Conservation (phyloP, 768 basidiomycete species). For the Hypholoma fasciculare region DNA sequence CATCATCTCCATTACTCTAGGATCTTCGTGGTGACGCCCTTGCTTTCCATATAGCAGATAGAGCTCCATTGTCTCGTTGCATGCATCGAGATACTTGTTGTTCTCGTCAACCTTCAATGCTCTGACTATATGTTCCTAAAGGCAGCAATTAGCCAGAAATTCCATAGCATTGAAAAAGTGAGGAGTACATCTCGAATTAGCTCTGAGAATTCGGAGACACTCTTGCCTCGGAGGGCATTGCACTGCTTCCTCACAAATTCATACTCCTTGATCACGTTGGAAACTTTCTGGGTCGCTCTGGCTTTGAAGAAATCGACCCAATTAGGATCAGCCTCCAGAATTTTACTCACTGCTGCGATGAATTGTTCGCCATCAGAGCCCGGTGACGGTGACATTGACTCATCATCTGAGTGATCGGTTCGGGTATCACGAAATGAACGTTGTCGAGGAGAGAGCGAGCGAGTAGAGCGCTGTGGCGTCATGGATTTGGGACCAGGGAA, state of each 20-base stretch:
- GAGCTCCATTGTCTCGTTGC: slow-evolving; percentile 50
- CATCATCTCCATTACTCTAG: slow-evolving; percentile 49
- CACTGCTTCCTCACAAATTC: slow-evolving; percentile 1
- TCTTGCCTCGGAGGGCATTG: slow-evolving; percentile 26
- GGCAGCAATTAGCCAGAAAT: background rate
- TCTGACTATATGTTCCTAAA: slow-evolving; percentile 52
- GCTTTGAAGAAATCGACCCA: slow-evolving; percentile 46
- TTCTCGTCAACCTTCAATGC: slow-evolving; percentile 46
- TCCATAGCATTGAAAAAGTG: slow-evolving; percentile 1
- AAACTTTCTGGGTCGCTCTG: slow-evolving; percentile 7
- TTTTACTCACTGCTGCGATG: slow-evolving; percentile 32
- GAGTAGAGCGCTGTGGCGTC: background rate
- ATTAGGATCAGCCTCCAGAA: slow-evolving; percentile 42
- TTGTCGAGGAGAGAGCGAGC: background rate
- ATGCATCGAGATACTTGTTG: slow-evolving; percentile 41
- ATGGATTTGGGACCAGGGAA: background rate
- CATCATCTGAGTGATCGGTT: background rate
- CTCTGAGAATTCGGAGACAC: slow-evolving; percentile 35
- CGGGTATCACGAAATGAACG: background rate
- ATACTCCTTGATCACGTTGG: slow-evolving; percentile 1
- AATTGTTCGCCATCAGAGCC: slow-evolving; percentile 36
- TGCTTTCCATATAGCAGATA: slow-evolving; percentile 56
- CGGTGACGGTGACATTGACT: background rate
- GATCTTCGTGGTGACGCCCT: slow-evolving; percentile 49
- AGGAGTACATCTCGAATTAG: slow-evolving; percentile 48